A percentile compares a stretch with the other conserved stretches of the same genome.
Conservation (phyloP, 73 alveolate species). For the Tetrahymena malaccensis region DNA sequence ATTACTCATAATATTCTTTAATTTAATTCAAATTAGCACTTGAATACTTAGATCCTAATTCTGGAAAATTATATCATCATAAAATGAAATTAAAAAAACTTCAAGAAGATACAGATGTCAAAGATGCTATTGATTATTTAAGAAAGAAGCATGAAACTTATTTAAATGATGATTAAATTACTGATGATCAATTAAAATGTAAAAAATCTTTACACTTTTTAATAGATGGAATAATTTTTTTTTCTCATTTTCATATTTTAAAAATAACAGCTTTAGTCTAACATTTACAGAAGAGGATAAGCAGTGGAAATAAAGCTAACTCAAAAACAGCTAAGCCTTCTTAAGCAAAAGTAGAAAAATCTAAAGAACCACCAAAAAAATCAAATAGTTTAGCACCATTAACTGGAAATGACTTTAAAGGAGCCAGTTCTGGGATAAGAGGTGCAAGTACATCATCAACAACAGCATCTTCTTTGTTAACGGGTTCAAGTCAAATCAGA, state of each 20-base stretch:
- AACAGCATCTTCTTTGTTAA: not conserved
- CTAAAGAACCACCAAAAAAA: not conserved
- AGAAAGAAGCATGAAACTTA: not conserved
- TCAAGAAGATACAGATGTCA: not conserved
- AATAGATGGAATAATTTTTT: not conserved
- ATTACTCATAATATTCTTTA: not conserved
- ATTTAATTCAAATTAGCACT: not conserved
- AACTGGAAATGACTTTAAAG: not conserved
- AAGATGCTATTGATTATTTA: not conserved
- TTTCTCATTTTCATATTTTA: not conserved
- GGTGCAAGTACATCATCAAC: not conserved
- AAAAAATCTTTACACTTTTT: not conserved
- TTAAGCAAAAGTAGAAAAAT: not conserved
- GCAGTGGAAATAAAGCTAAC: not conserved
- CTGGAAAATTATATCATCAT: not conserved
- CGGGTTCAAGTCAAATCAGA: not conserved
- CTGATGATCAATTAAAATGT: not conserved
- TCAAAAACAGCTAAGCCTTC: not conserved
- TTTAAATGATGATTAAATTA: not conserved
- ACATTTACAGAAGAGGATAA: not conserved
- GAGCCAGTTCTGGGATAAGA: not conserved
- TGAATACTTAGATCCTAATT: not conserved
- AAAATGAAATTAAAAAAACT: not conserved
- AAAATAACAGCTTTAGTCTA: not conserved
- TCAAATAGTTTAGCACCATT: not conserved